These are phyloP conservation scores for Trypanosoma avium DNA, from an alignment of 208 protist genomes.

Conservation along the genomic window DNA sequence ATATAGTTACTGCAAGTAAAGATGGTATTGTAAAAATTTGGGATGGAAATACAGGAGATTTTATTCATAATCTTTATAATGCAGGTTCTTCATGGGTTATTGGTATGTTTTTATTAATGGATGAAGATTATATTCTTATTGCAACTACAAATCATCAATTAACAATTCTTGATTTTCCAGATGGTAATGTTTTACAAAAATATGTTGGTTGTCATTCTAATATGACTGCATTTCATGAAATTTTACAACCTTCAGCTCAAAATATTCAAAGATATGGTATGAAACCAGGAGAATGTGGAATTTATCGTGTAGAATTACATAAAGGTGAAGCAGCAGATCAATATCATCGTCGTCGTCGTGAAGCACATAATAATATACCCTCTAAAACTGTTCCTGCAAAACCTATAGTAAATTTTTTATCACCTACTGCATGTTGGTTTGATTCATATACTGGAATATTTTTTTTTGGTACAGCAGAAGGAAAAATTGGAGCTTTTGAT, in stretches of 20 bases:
- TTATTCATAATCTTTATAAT: conserved; percentile 67
- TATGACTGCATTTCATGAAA: conserved; percentile 43
- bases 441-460: conserved; percentile 39
- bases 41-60: conserved; percentile 53
- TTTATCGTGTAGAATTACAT: conserved; percentile 42
- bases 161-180: conserved; percentile 75
- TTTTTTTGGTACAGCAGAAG: conserved; percentile 76
- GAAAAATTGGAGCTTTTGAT: conserved; percentile 69
- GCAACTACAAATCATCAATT: conserved; percentile 78
- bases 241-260: conserved; percentile 54
- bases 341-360: conserved; percentile 41
- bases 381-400: conserved; percentile 42
- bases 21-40: conserved; percentile 83
- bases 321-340: conserved; percentile 37
- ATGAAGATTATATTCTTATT: conserved; percentile 76
- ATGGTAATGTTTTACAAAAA: conserved; percentile 67
- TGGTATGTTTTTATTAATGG: conserved; percentile 62
- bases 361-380: conserved; percentile 42
- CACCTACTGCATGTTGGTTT: conserved; percentile 64
- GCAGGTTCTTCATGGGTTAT: conserved; percentile 74
- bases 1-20: conserved; percentile 70
- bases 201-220: conserved; percentile 70
- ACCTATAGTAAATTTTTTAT: conserved; percentile 69
- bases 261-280: conserved; percentile 72
- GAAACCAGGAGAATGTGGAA: conserved; percentile 70